Evolutionary conservation across 2,329 filamentous ascomycete genomes (phyloP).

Genomic region (Dryadomyces sulphureus): DNA sequence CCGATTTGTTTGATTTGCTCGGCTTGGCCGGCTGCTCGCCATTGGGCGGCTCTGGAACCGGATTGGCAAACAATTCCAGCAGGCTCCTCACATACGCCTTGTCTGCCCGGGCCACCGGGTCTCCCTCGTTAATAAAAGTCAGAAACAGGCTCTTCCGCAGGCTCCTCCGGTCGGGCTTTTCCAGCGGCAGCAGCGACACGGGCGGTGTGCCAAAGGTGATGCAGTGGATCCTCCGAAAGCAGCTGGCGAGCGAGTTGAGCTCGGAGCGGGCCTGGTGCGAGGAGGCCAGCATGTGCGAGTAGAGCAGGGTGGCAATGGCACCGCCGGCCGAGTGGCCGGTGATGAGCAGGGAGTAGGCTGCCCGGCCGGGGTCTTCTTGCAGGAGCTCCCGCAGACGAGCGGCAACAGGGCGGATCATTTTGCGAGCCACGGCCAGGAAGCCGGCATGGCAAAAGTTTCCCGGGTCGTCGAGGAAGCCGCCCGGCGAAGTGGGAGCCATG

Average conservation of each 20-base stretch:
- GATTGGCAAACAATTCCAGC: slow-evolving; percentile 52
- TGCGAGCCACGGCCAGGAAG: slow-evolving; percentile 60
- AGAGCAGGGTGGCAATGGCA: slow-evolving; percentile 66
- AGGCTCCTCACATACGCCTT: slow-evolving; percentile 60
- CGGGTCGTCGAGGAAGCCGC: slow-evolving; percentile 60
- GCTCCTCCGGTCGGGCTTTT: slow-evolving; percentile 34
- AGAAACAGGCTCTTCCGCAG: slow-evolving; percentile 59
- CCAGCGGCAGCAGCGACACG: slow-evolving; percentile 54
- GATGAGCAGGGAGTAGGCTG: slow-evolving; percentile 57
- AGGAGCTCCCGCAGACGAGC: slow-evolving; percentile 53
- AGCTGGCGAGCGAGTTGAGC: slow-evolving; percentile 51
- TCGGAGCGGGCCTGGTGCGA: slow-evolving; percentile 44
- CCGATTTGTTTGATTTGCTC: too few relatives aligned
- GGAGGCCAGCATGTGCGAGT: slow-evolving; percentile 62
- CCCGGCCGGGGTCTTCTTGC: slow-evolving; percentile 53
- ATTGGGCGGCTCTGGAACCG: slow-evolving; percentile 16
- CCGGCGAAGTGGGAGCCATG: slow-evolving; percentile 48
- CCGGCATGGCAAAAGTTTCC: slow-evolving; percentile 70
- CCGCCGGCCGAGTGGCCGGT: slow-evolving; percentile 81
- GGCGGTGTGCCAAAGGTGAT: slow-evolving; percentile 77
- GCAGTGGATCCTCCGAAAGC: slow-evolving; percentile 70
- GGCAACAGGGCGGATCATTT: slow-evolving; percentile 62
- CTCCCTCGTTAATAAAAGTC: slow-evolving; percentile 73
- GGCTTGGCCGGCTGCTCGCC: background rate
- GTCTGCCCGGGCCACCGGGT: slow-evolving; percentile 65